Conservation (phyloP, 1,284 basidiomycete genomes). For the Earliella scabrosa region DNA sequence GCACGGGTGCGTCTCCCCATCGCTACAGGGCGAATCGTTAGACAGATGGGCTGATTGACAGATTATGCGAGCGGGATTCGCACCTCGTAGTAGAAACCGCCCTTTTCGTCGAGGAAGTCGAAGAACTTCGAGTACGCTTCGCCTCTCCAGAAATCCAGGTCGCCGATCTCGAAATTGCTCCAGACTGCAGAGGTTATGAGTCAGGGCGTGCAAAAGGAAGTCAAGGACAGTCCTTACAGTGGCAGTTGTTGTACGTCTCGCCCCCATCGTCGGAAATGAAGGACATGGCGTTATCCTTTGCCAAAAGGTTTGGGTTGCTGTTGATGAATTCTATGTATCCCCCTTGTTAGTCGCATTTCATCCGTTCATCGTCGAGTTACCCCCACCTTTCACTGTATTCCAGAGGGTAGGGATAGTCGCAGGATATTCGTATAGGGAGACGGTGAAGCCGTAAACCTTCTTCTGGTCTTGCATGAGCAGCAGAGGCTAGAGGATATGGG, state of each 20-base stretch:
- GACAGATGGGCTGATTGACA: background rate
- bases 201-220: background rate
- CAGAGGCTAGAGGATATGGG: too few species aligned
- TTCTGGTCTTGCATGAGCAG: constrained; percentile 87
- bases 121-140: constrained; percentile 75
- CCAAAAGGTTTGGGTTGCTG: constrained; percentile 58
- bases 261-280: constrained; percentile 71
- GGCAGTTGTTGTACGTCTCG: constrained; percentile 69
- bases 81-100: constrained; percentile 78
- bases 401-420: constrained; percentile 73
- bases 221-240: constrained; percentile 50
- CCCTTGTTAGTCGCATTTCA: background rate
- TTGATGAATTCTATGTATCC: constrained; percentile 57
- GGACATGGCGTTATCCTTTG: constrained; percentile 62
- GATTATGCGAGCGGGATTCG: background rate
- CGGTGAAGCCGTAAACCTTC: constrained; percentile 82
- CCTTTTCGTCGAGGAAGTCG: constrained; percentile 65
- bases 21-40: constrained; percentile 35
- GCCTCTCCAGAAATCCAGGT: constrained; percentile 67
- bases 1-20: constrained; percentile 79
- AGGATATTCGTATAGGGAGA: constrained; percentile 70
- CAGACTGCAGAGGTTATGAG: constrained; percentile 46
- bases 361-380: background rate
- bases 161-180: constrained; percentile 77
- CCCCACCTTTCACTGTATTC: constrained; percentile 55